Evolutionary conservation across 169 alveolate species (phyloP).

Genomic region (Plasmodium gonderi): DNA sequence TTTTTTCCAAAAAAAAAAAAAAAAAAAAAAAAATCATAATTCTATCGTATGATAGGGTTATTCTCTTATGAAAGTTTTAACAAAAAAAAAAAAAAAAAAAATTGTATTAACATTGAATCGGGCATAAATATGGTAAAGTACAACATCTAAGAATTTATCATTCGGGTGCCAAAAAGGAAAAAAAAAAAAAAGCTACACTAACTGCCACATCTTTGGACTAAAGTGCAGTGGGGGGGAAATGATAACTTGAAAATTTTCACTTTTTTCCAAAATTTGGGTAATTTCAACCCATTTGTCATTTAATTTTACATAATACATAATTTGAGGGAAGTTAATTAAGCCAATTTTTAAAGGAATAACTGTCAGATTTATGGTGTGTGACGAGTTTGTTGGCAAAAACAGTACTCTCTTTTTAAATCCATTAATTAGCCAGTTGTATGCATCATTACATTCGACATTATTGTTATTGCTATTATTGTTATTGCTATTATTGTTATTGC

Average conservation of each 20-base stretch:
- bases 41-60: too few species aligned
- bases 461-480: too few species aligned
- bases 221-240: constrained; percentile 71
- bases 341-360: constrained; percentile 66
- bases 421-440: constrained; percentile 61
- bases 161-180: too few species aligned
- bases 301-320: constrained; percentile 47
- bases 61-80: too few species aligned
- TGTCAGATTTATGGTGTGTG: constrained; percentile 35
- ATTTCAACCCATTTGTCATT: constrained; percentile 70
- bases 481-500: too few species aligned
- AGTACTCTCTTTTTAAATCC: constrained; percentile 66
- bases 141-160: too few species aligned
- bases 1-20: too few species aligned
- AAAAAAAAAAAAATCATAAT: too few species aligned
- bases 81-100: too few species aligned
- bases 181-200: neutral
- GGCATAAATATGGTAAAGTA: too few species aligned
- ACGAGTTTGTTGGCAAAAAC: constrained; percentile 41
- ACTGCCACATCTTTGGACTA: constrained; percentile 56
- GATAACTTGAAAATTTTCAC: constrained; percentile 67
- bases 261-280: constrained; percentile 39
- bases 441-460: neutral
- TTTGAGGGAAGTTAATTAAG: constrained; percentile 64
- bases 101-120: too few species aligned